Evolutionary conservation across 2,329 filamentous ascomycete genomes (phyloP).

Genomic region (Colletotrichum ledebouriae): DNA sequence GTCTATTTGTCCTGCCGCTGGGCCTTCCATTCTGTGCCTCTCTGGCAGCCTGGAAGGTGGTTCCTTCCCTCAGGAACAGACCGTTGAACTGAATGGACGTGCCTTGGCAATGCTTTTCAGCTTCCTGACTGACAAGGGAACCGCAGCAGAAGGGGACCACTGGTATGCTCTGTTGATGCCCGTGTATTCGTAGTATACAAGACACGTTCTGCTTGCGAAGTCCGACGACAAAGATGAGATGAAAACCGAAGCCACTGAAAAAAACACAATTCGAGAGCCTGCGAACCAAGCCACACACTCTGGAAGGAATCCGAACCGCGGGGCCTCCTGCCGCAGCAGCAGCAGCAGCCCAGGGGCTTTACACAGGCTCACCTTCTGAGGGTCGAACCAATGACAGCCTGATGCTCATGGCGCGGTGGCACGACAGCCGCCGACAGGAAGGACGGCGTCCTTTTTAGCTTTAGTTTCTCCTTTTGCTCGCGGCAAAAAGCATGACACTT

Average conservation of each 20-base stretch:
- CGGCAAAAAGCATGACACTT: constrained; percentile 15
- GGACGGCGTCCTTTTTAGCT: constrained; percentile 37
- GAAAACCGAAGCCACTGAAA: constrained; percentile 6
- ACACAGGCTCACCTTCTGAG: too few relatives aligned
- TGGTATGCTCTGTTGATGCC: constrained; percentile 8
- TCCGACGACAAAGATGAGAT: constrained; percentile 18
- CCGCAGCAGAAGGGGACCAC: constrained; percentile 5
- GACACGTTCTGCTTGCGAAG: not conserved
- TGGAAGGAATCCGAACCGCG: constrained; percentile 15
- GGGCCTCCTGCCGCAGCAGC: not conserved
- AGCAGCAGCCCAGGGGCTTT: too few relatives aligned
- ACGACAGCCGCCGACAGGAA: constrained; percentile 28
- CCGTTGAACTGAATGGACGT: not conserved
- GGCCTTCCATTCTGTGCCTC: too few relatives aligned
- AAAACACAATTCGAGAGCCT: constrained; percentile 20
- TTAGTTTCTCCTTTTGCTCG: constrained; percentile 36
- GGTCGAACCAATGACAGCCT: constrained; percentile 1
- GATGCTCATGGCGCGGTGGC: too few relatives aligned
- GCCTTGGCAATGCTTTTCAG: constrained; percentile 22
- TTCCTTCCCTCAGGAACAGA: constrained; percentile 9
- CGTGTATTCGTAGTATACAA: not conserved
- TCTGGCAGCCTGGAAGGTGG: not conserved
- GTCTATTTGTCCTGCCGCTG: constrained; percentile 14
- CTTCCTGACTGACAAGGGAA: constrained; percentile 30
- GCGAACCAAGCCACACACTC: constrained; percentile 8